Conservation (phyloP, 2,329 filamentous ascomycete genomes). For the Didymella glomerata region DNA sequence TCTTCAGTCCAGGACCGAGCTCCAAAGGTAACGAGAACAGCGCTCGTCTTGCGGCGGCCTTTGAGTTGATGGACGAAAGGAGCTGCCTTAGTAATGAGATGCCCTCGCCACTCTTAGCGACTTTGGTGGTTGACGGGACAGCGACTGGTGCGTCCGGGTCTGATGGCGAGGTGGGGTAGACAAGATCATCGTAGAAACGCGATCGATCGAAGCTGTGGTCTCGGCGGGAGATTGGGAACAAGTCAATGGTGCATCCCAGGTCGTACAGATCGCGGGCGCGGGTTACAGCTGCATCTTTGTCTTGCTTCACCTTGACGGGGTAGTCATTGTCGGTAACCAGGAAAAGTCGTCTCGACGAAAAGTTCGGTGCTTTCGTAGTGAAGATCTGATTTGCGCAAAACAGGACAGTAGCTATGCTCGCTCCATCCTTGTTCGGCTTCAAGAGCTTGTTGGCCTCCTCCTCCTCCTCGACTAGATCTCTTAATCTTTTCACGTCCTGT, state of each 20-base stretch:
- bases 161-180: constrained; percentile 75
- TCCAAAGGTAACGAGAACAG: constrained; percentile 90
- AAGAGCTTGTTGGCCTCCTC: constrained; percentile 75
- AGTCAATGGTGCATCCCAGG: constrained; percentile 86
- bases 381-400: constrained; percentile 98
- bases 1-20: constrained; percentile 81
- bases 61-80: constrained; percentile 88
- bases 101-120: constrained; percentile 75
- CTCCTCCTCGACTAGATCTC: constrained; percentile 78
- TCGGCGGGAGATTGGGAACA: constrained; percentile 84
- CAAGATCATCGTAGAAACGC: constrained; percentile 95
- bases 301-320: constrained; percentile 74
- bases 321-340: constrained; percentile 94
- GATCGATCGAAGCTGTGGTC: constrained; percentile 78
- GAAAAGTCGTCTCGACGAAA: constrained; percentile 90
- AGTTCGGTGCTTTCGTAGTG: constrained; percentile 92
- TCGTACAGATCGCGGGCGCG: constrained; percentile 96
- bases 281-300: constrained; percentile 79
- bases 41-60: constrained; percentile 83
- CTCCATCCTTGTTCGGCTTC: constrained; percentile 71
- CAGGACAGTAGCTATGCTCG: constrained; percentile 86
- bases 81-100: constrained; percentile 81
- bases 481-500: constrained; percentile 82
- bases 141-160: constrained; percentile 73
- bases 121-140: constrained; percentile 63